Base-by-base conservation (phyloP, 2,329 filamentous ascomycete genomes). In the Paracorniculantispora psalliotae region DNA sequence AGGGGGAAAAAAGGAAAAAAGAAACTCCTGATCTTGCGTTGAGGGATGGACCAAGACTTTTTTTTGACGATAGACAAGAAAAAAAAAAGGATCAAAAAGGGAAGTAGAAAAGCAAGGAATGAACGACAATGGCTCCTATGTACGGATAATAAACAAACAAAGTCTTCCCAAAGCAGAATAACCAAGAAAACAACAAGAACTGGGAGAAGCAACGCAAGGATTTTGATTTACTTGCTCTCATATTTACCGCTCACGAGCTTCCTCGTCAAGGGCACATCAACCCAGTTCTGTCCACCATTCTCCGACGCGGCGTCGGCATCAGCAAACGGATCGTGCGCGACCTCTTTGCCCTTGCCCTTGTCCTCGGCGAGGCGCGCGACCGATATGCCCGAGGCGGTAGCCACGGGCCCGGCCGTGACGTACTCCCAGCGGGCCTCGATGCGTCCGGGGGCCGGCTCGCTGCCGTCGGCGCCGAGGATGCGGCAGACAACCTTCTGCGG, bases 341-440 rank as follows among this genome's bases (percentile, higher is more conserved):
- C 67, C 53, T 78, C 82, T 68, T 77, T 82, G 33, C 76, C 80
- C 69, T 85, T 84, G 60, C 75, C 75, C 68, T 79, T 79, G 28
- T 66, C 76, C 9, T 79, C 44, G 8, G 39, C 35, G 3, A 57
- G 26, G 43, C 84, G 72, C 61, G 82, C 84, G 56, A 92, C 77
- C 4, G 84, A 87, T 59, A 97, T 82, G 10, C 85, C 86, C 63
- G 85, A 88, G 0, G 63, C 72, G 1, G 82, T 66, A 3, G 67
- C 73, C 8, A 69, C 63, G 1, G 37, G 2, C 2, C 81, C 70
- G 10, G 71, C 77, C 2, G 77, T 81, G 0, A 68, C 59, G 61
- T 78, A 76, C 70, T 96, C 92, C 86, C 92, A 97, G 59, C 87
- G 81, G 0, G 90, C 90, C 71, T 99, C 93, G 9, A 96, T 82